Conservation (phyloP, 768 basidiomycete species). For the Mycena albidolilacea region DNA sequence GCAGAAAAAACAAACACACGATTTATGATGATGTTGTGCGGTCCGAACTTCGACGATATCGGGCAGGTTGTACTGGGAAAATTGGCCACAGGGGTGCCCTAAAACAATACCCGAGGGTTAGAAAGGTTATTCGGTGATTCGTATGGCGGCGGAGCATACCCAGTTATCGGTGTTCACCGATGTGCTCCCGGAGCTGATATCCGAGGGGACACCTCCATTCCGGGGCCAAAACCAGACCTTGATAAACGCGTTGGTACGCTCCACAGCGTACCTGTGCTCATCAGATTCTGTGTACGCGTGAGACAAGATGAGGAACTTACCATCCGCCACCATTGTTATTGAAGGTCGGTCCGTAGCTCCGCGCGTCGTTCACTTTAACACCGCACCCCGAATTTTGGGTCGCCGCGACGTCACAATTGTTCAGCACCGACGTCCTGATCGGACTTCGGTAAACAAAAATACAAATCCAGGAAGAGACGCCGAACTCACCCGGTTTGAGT, state of each 20-base stretch:
- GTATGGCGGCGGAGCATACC: slow-evolving; percentile 52
- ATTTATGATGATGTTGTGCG: slow-evolving; percentile 78
- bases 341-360: slow-evolving; percentile 72
- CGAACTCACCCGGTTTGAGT: slow-evolving; percentile 62
- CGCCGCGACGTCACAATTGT: slow-evolving; percentile 65
- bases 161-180: slow-evolving; percentile 66
- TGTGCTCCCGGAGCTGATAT: slow-evolving; percentile 58
- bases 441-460: neutral
- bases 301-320: no score
- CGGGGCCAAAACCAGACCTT: slow-evolving; percentile 84
- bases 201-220: slow-evolving; percentile 59
- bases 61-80: slow-evolving; percentile 76
- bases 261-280: slow-evolving; percentile 69
- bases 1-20: neutral
- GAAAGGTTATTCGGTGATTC: neutral
- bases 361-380: slow-evolving; percentile 56
- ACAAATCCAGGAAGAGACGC: neutral
- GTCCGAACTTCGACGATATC: slow-evolving; percentile 65
- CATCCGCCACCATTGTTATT: slow-evolving; percentile 71
- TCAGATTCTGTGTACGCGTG: neutral
- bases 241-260: slow-evolving; percentile 69
- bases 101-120: neutral
- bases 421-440: slow-evolving; percentile 52
- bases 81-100: slow-evolving; percentile 73
- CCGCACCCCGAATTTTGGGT: slow-evolving; percentile 72